These are phyloP conservation scores for Wickerhamomyces pijperi DNA, from an alignment of 805 yeast species.

Conservation along the genomic window DNA sequence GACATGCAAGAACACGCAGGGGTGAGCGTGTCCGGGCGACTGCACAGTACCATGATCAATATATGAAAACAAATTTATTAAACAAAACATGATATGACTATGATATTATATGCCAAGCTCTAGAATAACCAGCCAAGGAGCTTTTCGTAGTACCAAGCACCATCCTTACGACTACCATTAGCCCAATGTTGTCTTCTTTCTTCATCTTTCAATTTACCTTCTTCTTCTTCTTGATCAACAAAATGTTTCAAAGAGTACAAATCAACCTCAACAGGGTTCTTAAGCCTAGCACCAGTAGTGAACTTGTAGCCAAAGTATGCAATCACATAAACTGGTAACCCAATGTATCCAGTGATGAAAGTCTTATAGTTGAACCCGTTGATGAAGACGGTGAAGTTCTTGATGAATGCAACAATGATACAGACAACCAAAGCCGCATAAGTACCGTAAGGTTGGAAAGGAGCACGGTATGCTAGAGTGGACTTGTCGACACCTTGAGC, in stretches of 20 bases:
- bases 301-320: slow-evolving; percentile 52
- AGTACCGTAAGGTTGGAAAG: slow-evolving; percentile 54
- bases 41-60: too few relatives aligned
- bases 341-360: slow-evolving; percentile 68
- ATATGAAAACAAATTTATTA: too few relatives aligned
- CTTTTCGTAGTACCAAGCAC: slow-evolving; percentile 36
- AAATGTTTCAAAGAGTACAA: slow-evolving; percentile 40
- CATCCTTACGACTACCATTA: slow-evolving; percentile 20
- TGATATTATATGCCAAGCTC: too few relatives aligned
- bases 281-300: slow-evolving; percentile 34
- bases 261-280: slow-evolving; percentile 49
- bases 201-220: slow-evolving; percentile 17
- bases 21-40: too few relatives aligned
- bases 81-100: too few relatives aligned
- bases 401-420: slow-evolving; percentile 49
- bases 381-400: slow-evolving; percentile 61
- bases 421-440: slow-evolving; percentile 49
- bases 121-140: slow-evolving; percentile 39
- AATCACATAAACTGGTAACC: slow-evolving; percentile 42
- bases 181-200: slow-evolving; percentile 16
- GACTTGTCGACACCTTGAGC: slow-evolving; percentile 55
- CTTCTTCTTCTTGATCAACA: slow-evolving; percentile 19
- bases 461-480: slow-evolving; percentile 63
- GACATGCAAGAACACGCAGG: too few relatives aligned
- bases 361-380: slow-evolving; percentile 49